These are phyloP conservation scores for Mortierella sp. DNA, from an alignment of 371 early-diverging fungal genomes.

Conservation along the genomic window DNA sequence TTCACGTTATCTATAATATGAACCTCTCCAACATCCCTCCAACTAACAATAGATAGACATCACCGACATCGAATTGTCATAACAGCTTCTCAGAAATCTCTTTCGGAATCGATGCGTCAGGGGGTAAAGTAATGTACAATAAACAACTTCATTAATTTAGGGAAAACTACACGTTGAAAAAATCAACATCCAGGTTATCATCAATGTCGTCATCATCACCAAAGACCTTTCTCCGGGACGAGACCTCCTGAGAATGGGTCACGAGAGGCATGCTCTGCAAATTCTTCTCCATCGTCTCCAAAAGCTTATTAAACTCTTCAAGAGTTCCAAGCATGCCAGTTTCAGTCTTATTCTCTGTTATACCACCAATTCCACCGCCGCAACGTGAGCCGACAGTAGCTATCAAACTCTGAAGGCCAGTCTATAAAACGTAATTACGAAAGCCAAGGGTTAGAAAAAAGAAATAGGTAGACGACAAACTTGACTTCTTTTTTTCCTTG, in stretches of 20 bases:
- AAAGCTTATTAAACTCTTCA: constrained; percentile 36
- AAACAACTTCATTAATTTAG: neutral
- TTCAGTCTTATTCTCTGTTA: neutral
- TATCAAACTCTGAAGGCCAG: constrained; percentile 38
- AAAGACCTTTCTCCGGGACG: constrained; percentile 3
- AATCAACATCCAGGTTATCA: constrained; percentile 1
- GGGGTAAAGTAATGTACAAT: neutral
- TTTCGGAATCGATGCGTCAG: too few species aligned
- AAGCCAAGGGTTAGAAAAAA: neutral
- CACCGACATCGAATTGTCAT: too few species aligned
- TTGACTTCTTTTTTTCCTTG: too few species aligned
- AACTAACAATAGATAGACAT: too few species aligned
- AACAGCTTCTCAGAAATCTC: too few species aligned
- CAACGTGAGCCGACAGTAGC: constrained; percentile 42
- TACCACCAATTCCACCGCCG: constrained; percentile 13
- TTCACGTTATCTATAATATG: too few species aligned
- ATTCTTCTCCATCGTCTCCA: constrained; percentile 28
- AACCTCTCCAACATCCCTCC: too few species aligned
- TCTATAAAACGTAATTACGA: constrained; percentile 5
- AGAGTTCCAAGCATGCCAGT: constrained; percentile 37
- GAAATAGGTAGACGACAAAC: neutral
- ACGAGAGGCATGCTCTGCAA: constrained; percentile 11
- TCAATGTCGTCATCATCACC: constrained; percentile 10
- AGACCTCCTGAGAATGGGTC: constrained; percentile 13
- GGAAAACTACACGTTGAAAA: neutral